These are phyloP conservation scores for Fremontodendron californicum DNA, from an alignment of 345 rosid genomes.

Conservation along the genomic window DNA sequence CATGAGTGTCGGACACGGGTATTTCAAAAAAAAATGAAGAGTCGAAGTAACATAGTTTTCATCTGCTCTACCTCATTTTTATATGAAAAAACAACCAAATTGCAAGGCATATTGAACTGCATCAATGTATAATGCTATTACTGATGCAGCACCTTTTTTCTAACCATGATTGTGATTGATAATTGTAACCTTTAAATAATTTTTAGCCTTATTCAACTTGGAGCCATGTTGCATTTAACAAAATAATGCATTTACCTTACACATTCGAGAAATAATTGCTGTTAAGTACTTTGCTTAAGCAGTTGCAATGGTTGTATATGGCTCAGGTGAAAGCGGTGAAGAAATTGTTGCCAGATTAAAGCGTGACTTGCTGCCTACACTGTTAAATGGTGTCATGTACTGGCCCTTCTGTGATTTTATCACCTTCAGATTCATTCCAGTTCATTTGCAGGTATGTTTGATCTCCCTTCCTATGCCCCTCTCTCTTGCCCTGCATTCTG, in stretches of 20 bases:
- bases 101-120: background rate
- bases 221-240: background rate
- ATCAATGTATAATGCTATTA: background rate
- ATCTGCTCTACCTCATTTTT: background rate
- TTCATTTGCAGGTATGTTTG: conserved; percentile 72
- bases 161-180: background rate
- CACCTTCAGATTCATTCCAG: conserved; percentile 73
- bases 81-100: background rate
- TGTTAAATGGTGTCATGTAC: conserved; percentile 70
- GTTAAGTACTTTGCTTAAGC: background rate
- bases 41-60: no score
- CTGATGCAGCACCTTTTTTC: background rate
- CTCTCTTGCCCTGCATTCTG: background rate
- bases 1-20: no score
- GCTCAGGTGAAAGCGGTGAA: conserved; percentile 56
- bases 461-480: background rate
- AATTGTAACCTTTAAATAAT: background rate
- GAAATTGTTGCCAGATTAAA: conserved; percentile 61
- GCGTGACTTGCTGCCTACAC: conserved; percentile 69
- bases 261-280: background rate
- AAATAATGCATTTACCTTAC: background rate
- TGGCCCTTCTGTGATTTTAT: conserved; percentile 93
- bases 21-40: no score
- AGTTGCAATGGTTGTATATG: conserved; percentile 14
- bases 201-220: background rate